Evolutionary conservation across 306 rosid species (phyloP).

Genomic region (Vigna trinervia): DNA sequence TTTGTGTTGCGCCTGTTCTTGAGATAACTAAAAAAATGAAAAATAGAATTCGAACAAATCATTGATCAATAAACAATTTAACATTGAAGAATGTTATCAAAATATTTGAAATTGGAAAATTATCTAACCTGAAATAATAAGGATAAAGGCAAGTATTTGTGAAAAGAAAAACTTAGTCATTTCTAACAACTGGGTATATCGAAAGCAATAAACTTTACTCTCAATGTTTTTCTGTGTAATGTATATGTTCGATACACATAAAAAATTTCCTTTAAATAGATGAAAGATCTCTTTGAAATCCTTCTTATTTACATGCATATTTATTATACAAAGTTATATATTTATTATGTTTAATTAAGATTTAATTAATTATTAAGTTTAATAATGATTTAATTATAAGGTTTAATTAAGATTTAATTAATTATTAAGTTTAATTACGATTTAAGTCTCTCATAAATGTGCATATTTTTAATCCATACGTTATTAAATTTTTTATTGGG

Average conservation of each 20-base stretch:
- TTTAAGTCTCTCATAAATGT: too few relatives aligned
- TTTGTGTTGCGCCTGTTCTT: not conserved
- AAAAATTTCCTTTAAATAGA: not conserved
- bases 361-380: too few relatives aligned
- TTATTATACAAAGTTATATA: too few relatives aligned
- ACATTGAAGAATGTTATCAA: not conserved
- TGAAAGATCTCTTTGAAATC: not conserved
- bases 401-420: too few relatives aligned
- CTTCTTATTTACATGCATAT: too few relatives aligned
- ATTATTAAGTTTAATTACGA: too few relatives aligned
- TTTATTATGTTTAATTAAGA: too few relatives aligned
- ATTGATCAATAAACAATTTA: not conserved
- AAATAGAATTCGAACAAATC: not conserved
- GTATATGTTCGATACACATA: not conserved
- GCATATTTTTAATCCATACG: too few relatives aligned
- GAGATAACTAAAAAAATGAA: not conserved
- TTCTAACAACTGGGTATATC: not conserved
- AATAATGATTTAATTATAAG: too few relatives aligned
- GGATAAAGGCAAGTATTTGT: not conserved
- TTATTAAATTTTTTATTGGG: too few relatives aligned
- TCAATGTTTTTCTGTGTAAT: not conserved
- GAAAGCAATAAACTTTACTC: not conserved
- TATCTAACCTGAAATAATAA: not conserved
- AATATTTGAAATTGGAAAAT: not conserved
- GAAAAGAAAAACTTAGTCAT: not conserved